Base-by-base conservation (phyloP, 352 stramenopile genomes). In the Phytophthora ohioensis region DNA sequence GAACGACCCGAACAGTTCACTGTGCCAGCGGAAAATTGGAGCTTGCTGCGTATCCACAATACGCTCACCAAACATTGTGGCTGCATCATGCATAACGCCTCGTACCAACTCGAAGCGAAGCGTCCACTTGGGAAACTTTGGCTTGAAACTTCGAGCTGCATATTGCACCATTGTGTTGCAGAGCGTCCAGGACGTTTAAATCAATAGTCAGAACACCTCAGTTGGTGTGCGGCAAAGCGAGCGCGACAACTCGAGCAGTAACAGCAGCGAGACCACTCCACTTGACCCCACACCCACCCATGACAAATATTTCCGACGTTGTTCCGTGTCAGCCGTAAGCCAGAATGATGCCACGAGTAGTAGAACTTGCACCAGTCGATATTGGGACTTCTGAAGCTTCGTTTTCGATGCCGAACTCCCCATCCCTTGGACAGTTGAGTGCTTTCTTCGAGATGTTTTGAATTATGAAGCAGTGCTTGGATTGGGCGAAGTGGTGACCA, bases 91-190 rank as follows among this genome's bases (percentile, higher is more conserved):
- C 62, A 80, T 71, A 8, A 57, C 54, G 0, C 66, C 65, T 27
- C 63, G 57, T 13, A 75, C 10, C 21, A 84, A 51, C 47, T 82
- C 74, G 30, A 81, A 74, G 8, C 51, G 43, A 27, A 84, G 64
- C 15, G 77, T 82, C 74, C 77, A 84, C 17, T 71, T 62, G 0
- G 77, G 67, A 32, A 76, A 80, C 15, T 78, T 65, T 7, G 68
- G 71, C 11, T 58, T 64, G 30, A 69, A 67, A 2, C 74, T 71
- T 17, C 70, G 58, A 38, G 38, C 38, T 7, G 48, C 31, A 21
- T 58, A 69, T 30, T 59, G 59, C 35, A 42, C 8, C 11, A 65
- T 12, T 1, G 62, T 69, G 2, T 5, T 36, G 34, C 48, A 57
- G 5, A 62, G 10, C 6, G 42, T 45, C 17, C 34, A 55, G 1